Conservation (phyloP, 805 yeast species). For the Lipomyces kockii region DNA sequence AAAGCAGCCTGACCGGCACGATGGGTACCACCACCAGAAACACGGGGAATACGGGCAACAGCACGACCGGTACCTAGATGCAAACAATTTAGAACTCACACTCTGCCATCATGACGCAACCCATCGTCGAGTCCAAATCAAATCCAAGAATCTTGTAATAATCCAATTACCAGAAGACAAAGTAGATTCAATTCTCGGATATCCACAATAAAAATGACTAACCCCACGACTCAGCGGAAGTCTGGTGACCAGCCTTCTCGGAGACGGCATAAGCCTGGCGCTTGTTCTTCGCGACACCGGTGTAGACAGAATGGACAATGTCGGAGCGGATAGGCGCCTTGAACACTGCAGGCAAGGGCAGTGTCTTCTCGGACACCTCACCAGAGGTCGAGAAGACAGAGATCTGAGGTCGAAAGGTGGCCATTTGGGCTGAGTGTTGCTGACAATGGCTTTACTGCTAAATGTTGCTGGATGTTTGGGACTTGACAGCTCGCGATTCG, state of each 20-base stretch:
- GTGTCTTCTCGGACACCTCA: constrained; percentile 78
- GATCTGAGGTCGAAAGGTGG: constrained; percentile 52
- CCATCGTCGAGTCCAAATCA: background rate
- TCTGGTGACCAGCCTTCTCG: constrained; percentile 99
- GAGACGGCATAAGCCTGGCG: constrained; percentile 99
- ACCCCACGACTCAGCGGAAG: constrained; percentile 99
- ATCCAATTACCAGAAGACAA: background rate
- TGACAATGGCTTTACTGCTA: constrained; percentile 4
- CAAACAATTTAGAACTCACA: background rate
- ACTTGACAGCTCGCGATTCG: background rate
- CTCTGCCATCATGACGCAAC: background rate
- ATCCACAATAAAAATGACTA: constrained; percentile 3
- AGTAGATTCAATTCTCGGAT: background rate
- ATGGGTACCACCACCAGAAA: constrained; percentile 99
- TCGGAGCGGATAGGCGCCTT: constrained; percentile 99
- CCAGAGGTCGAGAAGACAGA: constrained; percentile 89
- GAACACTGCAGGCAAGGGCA: constrained; percentile 98
- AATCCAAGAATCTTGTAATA: background rate
- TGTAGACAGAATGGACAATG: constrained; percentile 98
- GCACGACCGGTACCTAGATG: constrained; percentile 90
- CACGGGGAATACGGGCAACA: constrained; percentile 99
- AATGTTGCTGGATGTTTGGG: background rate
- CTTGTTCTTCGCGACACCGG: constrained; percentile 99
- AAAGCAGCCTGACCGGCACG: constrained; percentile 99
- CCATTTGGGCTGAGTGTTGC: constrained; percentile 15